Evolutionary conservation across 2,329 filamentous ascomycete genomes (phyloP), one percentile per base, ranked within the genome.

Genomic region (Aspergillus costaricaensis): DNA sequence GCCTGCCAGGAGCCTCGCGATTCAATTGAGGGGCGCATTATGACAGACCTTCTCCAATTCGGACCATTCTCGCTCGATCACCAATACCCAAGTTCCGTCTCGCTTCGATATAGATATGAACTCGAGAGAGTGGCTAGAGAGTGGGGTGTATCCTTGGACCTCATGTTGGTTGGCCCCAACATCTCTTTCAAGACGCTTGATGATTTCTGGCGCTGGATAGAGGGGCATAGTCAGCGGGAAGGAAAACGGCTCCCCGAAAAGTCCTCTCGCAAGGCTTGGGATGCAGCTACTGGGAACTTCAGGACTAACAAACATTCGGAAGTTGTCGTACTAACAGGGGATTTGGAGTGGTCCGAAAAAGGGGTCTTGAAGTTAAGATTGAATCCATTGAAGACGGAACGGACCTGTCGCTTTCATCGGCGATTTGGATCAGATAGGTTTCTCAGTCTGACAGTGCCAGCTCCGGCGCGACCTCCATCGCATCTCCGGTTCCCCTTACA

Each of bases 361-460:
- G 72, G 76, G 0, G 68, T 77, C 5, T 72, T 81, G 36, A 74
- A 74, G 39, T 62, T 82, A 30, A 73, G 57, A 14, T 65, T 81
- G 23, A 77, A 78, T 23, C 74, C 79, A 0, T 65, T 81, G 1
- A 78, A 76, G 53, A 62, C 74, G 4, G 80, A 82, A 19, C 58
- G 70, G 52, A 76, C 77, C 10, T 80, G 78, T 68, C 78, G 80
- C 1, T 77, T 82, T 36, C 73, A 77, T 52, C 73, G 80, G 19
- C 75, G 77, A 30, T 82, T 80, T 64, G 80, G 80, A 4, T 76
- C 76, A 5, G 79, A 81, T 68, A 70, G 80, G 30, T 82, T 82
- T 59, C 65, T 81, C 14, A 75, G 76, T 27, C 52, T 82, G 14
- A 76, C 71, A 1, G 64, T 79, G 3, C 77, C 74, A 4, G 68